A percentile compares a stretch with the other conserved stretches of the same genome.
phyloP scores from a whole-genome alignment of 2,329 filamentous ascomycete genomes.

The Nemania sp. region DNA sequence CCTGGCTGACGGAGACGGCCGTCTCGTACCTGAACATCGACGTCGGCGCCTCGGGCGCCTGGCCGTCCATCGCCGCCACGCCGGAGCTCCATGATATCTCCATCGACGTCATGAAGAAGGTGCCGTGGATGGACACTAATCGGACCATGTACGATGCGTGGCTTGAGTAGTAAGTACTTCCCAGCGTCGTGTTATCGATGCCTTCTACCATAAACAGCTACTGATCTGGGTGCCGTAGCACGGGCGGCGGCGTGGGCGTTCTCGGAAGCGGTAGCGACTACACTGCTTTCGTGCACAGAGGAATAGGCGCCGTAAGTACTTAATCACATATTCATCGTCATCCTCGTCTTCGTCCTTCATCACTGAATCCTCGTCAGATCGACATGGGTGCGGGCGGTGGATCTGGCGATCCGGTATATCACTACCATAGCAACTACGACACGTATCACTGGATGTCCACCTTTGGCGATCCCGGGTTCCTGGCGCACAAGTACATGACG shows the following conservation, averaged over 20 bases:
- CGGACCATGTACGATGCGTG: slow-evolving; percentile 48
- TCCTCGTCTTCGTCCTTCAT: slow-evolving; percentile 41
- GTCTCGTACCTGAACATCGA: slow-evolving; percentile 84
- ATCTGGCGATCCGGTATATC: slow-evolving; percentile 61
- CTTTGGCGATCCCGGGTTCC: slow-evolving; percentile 69
- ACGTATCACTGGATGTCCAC: slow-evolving; percentile 82
- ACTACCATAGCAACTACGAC: slow-evolving; percentile 85
- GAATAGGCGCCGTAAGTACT: slow-evolving; percentile 47
- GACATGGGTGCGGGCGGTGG: slow-evolving; percentile 59
- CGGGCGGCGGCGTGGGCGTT: slow-evolving; percentile 56
- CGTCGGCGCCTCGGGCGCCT: slow-evolving; percentile 63
- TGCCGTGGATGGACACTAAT: slow-evolving; percentile 61
- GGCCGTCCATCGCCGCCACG: slow-evolving; percentile 62
- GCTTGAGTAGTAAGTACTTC: slow-evolving; percentile 39
- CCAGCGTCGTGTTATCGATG: neutral
- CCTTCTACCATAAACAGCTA: neutral
- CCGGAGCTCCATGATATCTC: slow-evolving; percentile 71
- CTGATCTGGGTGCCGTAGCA: slow-evolving; percentile 13
- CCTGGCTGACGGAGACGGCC: slow-evolving; percentile 72
- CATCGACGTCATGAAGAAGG: slow-evolving; percentile 62
- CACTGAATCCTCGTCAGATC: slow-evolving; percentile 45
- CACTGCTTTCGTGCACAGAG: slow-evolving; percentile 66
- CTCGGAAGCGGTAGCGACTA: slow-evolving; percentile 71
- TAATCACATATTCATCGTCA: neutral
- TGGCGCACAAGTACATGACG: slow-evolving; percentile 63